Evolutionary conservation across 306 rosid genomes (phyloP).

Genomic region (Ziziphus jujuba): DNA sequence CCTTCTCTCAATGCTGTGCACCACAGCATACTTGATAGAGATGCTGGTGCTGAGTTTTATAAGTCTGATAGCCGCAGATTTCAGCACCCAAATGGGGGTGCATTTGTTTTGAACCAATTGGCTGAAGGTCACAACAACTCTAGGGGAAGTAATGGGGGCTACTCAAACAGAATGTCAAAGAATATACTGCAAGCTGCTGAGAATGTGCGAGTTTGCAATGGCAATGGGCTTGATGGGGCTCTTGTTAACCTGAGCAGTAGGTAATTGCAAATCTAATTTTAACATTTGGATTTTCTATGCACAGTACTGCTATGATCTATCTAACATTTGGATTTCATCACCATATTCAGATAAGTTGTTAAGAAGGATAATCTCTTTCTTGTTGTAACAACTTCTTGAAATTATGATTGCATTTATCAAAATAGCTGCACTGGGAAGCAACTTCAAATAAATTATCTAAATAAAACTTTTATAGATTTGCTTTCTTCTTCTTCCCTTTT

Average conservation of each 20-base stretch:
- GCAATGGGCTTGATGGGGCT: slow-evolving; percentile 42
- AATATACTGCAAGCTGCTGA: slow-evolving; percentile 37
- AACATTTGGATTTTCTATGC: neutral
- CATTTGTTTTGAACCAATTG: slow-evolving; percentile 36
- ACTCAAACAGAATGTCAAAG: slow-evolving; percentile 35
- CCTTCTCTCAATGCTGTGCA: slow-evolving; percentile 39
- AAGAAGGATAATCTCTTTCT: too few species aligned
- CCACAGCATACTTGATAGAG: slow-evolving; percentile 34
- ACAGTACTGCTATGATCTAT: too few species aligned
- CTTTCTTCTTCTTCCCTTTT: too few species aligned
- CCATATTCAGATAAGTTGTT: too few species aligned
- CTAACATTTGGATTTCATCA: too few species aligned
- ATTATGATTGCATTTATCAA: too few species aligned
- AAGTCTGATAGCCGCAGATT: slow-evolving; percentile 43
- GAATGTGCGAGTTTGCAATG: slow-evolving; percentile 38
- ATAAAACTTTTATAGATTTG: too few species aligned
- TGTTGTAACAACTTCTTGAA: too few species aligned
- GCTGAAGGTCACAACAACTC: slow-evolving; percentile 38
- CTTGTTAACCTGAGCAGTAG: slow-evolving; percentile 38
- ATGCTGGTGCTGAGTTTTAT: slow-evolving; percentile 34
- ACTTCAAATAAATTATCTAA: too few species aligned
- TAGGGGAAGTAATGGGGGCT: slow-evolving; percentile 33
- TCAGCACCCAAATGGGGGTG: slow-evolving; percentile 46
- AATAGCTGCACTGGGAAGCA: too few species aligned
- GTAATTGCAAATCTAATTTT: slow-evolving; percentile 21